These are phyloP conservation scores for Aspergillus nomiae DNA, from an alignment of 2,329 filamentous ascomycete genomes.

Conservation along the genomic window DNA sequence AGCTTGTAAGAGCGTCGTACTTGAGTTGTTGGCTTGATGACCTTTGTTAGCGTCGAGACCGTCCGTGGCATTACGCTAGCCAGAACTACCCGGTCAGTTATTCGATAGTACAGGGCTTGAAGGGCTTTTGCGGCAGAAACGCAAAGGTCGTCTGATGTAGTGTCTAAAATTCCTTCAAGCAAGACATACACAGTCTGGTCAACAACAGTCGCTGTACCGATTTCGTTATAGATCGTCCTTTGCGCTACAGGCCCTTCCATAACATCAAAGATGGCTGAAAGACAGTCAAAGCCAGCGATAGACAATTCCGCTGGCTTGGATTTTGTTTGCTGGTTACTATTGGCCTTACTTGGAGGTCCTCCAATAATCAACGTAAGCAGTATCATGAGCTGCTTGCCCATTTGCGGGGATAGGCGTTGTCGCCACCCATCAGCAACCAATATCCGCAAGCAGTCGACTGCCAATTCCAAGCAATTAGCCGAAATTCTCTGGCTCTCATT, in stretches of 20 bases:
- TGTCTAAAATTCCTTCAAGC: conserved; percentile 70
- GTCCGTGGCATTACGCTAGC: conserved; percentile 87
- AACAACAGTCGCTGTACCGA: conserved; percentile 70
- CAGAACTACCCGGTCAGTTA: conserved; percentile 73
- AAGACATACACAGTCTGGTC: conserved; percentile 82
- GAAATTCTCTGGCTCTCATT: conserved; percentile 73
- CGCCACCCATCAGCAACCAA: conserved; percentile 81
- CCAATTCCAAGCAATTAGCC: conserved; percentile 69
- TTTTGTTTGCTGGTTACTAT: conserved; percentile 28
- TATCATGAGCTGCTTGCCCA: conserved; percentile 83
- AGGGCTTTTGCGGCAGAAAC: conserved; percentile 69
- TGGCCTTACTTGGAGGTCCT: conserved; percentile 62
- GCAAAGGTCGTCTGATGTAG: conserved; percentile 68
- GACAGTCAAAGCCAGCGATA: conserved; percentile 68
- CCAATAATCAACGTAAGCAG: conserved; percentile 80
- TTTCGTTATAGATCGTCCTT: conserved; percentile 47
- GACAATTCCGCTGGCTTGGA: conserved; percentile 70
- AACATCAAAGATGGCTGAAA: conserved; percentile 66
- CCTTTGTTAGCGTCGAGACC: conserved; percentile 76
- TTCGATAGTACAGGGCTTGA: conserved; percentile 60
- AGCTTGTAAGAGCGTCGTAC: conserved; percentile 64
- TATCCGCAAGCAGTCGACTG: conserved; percentile 72
- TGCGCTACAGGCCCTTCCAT: conserved; percentile 53
- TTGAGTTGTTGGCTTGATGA: conserved; percentile 69
- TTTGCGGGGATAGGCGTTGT: conserved; percentile 65